A percentile compares a stretch with the other conserved stretches of the same genome.
phyloP scores from a whole-genome alignment of 768 basidiomycete species.

The Clitopilus passeckerianus region DNA sequence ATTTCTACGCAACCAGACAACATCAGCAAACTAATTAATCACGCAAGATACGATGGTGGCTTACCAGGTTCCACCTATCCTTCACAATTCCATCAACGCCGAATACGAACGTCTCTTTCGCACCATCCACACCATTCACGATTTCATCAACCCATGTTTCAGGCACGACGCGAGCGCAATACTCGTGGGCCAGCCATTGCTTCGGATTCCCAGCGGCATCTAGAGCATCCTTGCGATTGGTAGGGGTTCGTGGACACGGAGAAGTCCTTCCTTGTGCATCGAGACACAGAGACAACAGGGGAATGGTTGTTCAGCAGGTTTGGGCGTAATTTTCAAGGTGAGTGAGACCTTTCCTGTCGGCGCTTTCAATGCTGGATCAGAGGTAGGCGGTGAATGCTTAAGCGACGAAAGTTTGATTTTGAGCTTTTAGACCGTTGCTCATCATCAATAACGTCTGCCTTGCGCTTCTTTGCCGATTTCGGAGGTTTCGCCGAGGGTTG shows the following conservation, averaged over 20 bases:
- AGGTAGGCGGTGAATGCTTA: constrained; percentile 16
- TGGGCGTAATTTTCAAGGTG: constrained; percentile 65
- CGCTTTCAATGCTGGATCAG: constrained; percentile 8
- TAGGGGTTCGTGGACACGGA: constrained; percentile 69
- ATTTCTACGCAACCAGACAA: constrained; percentile 59
- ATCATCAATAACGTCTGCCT: constrained; percentile 28
- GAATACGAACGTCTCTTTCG: constrained; percentile 56
- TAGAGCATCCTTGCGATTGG: constrained; percentile 44
- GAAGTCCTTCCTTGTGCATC: constrained; percentile 43
- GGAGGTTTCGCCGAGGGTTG: not conserved
- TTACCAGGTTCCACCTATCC: constrained; percentile 89
- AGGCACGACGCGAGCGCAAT: constrained; percentile 77
- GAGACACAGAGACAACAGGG: constrained; percentile 72
- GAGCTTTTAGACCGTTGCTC: constrained; percentile 43
- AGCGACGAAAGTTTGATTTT: constrained; percentile 32
- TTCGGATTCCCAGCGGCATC: constrained; percentile 41
- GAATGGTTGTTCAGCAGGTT: constrained; percentile 51
- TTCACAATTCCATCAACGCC: constrained; percentile 87
- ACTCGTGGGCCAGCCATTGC: constrained; percentile 74
- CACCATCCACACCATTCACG: constrained; percentile 32
- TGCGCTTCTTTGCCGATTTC: constrained; percentile 36
- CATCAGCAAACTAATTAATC: constrained; percentile 2
- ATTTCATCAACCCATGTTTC: constrained; percentile 89
- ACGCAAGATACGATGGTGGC: constrained; percentile 18
- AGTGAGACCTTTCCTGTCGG: constrained; percentile 40